phyloP scores from a whole-genome alignment of 306 rosid species.

The Mimosa bimucronata region DNA sequence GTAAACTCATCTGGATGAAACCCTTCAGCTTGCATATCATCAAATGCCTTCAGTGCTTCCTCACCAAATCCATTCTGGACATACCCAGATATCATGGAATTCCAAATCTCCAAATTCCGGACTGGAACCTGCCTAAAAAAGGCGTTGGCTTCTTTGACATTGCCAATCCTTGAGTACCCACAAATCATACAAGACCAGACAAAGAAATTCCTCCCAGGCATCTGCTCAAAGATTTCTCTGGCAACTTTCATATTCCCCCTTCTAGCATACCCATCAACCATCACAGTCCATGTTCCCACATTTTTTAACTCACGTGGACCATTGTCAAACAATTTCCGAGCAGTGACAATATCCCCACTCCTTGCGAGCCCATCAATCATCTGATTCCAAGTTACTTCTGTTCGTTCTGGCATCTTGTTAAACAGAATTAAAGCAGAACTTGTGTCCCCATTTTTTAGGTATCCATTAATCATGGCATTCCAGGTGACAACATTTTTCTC shows the following conservation, averaged over 20 bases:
- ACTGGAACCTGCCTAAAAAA: slow-evolving; percentile 47
- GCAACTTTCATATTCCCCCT: slow-evolving; percentile 73
- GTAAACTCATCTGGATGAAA: slow-evolving; percentile 61
- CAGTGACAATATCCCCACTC: slow-evolving; percentile 50
- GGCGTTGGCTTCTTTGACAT: slow-evolving; percentile 50
- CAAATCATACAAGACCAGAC: slow-evolving; percentile 77
- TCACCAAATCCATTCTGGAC: slow-evolving; percentile 62
- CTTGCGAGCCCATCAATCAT: slow-evolving; percentile 73
- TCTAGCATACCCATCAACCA: slow-evolving; percentile 72
- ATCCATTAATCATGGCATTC: slow-evolving; percentile 71
- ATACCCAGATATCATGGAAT: slow-evolving; percentile 76
- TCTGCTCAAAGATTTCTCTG: slow-evolving; percentile 60
- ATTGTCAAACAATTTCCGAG: slow-evolving; percentile 58
- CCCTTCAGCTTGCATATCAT: slow-evolving; percentile 54
- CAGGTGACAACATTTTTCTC: slow-evolving; percentile 61
- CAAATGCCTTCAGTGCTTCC: slow-evolving; percentile 60
- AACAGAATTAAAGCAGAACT: slow-evolving; percentile 51
- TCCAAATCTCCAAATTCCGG: slow-evolving; percentile 74
- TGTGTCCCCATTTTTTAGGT: slow-evolving; percentile 53
- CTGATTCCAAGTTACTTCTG: slow-evolving; percentile 65
- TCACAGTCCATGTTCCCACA: slow-evolving; percentile 74
- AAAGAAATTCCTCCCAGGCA: slow-evolving; percentile 63
- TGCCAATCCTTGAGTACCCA: slow-evolving; percentile 72
- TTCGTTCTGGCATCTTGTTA: slow-evolving; percentile 52
- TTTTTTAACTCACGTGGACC: slow-evolving; percentile 57